These are phyloP conservation scores for Picochlorum sp. DNA, from an alignment of 139 green algal genomes.

Conservation along the genomic window DNA sequence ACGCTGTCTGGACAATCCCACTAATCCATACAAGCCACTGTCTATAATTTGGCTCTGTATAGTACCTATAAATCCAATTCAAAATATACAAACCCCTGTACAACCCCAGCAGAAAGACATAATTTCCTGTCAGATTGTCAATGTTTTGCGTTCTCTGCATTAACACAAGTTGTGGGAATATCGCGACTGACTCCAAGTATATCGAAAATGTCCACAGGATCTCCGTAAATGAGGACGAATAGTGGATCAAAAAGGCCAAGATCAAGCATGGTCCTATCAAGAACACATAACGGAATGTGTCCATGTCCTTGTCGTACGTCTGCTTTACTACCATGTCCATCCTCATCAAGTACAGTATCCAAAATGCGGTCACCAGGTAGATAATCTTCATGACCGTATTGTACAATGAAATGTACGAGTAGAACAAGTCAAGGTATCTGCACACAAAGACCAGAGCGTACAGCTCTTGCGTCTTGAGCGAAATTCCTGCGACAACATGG, in stretches of 20 bases:
- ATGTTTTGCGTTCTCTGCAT: constrained; percentile 98
- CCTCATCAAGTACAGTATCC: constrained; percentile 91
- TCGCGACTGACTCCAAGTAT: constrained; percentile 97
- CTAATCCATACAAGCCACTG: constrained; percentile 88
- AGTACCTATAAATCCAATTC: constrained; percentile 98
- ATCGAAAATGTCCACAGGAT: constrained; percentile 98
- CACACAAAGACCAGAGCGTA: constrained; percentile 93
- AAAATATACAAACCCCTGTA: constrained; percentile 95
- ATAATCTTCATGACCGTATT: constrained; percentile 98
- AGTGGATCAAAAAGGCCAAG: constrained; percentile 72
- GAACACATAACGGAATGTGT: constrained; percentile 89
- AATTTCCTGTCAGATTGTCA: constrained; percentile 98
- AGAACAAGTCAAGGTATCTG: constrained; percentile 95
- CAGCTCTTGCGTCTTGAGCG: constrained; percentile 94
- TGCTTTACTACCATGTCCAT: constrained; percentile 75
- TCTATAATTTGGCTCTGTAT: constrained; percentile 82
- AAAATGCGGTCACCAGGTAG: constrained; percentile 71
- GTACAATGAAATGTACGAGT: constrained; percentile 89
- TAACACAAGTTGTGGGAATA: constrained; percentile 97
- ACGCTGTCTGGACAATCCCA: constrained; percentile 81
- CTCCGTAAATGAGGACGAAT: constrained; percentile 64
- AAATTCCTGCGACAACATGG: constrained; percentile 69
- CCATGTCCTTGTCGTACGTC: constrained; percentile 94
- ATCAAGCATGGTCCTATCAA: constrained; percentile 67
- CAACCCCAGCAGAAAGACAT: constrained; percentile 89